Conservation (phyloP, 2,329 filamentous ascomycete genomes). For the Fusarium vanettenii region DNA sequence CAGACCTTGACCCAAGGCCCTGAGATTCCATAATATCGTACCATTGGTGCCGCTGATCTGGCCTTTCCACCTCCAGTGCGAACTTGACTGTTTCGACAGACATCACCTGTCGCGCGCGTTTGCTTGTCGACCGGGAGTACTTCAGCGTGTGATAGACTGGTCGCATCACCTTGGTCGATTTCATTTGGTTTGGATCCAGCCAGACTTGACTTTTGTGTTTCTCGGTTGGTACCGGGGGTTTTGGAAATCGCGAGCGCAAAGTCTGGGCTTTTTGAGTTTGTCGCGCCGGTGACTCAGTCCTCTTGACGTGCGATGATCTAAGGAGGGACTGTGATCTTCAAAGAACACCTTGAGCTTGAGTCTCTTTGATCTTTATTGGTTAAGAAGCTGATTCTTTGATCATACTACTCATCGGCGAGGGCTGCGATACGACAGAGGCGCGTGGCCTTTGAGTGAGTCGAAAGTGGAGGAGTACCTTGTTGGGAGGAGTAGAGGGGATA, state of each 20-base stretch:
- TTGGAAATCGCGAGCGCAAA: neutral
- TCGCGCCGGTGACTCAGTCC: slow-evolving; percentile 1
- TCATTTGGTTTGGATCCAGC: neutral
- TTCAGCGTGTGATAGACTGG: neutral
- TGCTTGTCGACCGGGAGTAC: neutral
- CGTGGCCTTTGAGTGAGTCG: neutral
- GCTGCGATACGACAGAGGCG: slow-evolving; percentile 7
- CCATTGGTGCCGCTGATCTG: neutral
- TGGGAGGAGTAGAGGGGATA: neutral
- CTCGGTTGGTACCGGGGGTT: neutral
- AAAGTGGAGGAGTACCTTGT: neutral
- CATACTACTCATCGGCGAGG: neutral
- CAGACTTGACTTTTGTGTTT: neutral
- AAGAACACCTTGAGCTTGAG: neutral
- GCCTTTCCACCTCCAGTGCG: neutral
- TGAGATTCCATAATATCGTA: neutral
- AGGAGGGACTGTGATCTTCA: neutral
- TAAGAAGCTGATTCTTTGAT: neutral
- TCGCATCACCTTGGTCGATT: neutral
- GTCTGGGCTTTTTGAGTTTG: neutral
- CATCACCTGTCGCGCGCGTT: neutral
- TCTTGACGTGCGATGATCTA: neutral
- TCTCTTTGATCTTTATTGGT: neutral
- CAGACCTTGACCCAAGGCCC: neutral
- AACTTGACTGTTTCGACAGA: neutral